phyloP scores from a whole-genome alignment of 345 rosid genomes.

The Bruguiera parviflora region DNA sequence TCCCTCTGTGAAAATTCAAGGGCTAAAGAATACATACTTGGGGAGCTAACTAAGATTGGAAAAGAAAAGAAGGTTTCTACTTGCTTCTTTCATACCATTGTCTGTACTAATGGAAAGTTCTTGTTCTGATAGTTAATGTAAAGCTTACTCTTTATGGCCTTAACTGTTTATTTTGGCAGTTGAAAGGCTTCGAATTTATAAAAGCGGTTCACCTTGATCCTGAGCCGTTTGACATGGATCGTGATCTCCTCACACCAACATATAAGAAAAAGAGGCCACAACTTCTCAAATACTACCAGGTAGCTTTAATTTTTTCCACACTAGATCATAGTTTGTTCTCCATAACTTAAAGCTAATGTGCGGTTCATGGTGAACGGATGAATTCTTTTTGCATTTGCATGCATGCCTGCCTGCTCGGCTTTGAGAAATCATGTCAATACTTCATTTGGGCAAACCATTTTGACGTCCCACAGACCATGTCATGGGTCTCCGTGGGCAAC shows the following conservation, averaged over 20 bases:
- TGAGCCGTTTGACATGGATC: conserved; percentile 78
- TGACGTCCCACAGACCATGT: too few relatives aligned
- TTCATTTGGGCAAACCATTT: too few relatives aligned
- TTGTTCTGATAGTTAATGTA: background rate
- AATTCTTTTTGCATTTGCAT: too few relatives aligned
- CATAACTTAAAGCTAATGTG: too few relatives aligned
- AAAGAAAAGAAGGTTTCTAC: conserved; percentile 69
- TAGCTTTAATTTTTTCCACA: conserved; percentile 1
- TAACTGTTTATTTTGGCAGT: conserved; percentile 37
- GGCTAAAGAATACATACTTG: conserved; percentile 63
- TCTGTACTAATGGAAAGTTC: background rate
- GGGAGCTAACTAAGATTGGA: conserved; percentile 64
- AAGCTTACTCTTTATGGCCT: background rate
- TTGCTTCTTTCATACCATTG: background rate
- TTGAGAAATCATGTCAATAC: background rate
- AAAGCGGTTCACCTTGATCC: conserved; percentile 81
- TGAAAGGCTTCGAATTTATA: conserved; percentile 86
- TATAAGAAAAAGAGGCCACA: conserved; percentile 96
- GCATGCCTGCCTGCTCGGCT: too few relatives aligned
- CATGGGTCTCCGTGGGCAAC: too few relatives aligned
- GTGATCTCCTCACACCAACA: conserved; percentile 88
- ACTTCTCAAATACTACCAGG: conserved; percentile 81
- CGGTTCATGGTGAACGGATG: too few relatives aligned
- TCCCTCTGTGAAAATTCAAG: conserved; percentile 63
- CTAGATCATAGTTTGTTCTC: background rate